A percentile compares a stretch with the other conserved stretches of the same genome.
Conservation (phyloP, 2,329 filamentous ascomycete genomes). For the Penicillium polonicum region DNA sequence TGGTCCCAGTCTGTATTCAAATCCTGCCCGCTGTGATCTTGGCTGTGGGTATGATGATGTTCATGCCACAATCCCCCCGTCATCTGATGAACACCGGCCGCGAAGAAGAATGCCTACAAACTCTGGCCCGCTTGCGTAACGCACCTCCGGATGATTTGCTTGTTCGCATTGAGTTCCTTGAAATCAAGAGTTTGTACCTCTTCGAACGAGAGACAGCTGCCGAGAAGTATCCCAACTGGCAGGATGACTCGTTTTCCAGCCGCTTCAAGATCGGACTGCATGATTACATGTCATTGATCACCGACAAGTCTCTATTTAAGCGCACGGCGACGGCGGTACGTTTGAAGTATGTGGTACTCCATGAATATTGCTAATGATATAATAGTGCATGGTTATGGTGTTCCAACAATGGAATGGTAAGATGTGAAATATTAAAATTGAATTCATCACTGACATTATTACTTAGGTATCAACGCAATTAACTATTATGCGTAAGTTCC, state of each 20-base stretch:
- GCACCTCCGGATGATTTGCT: slow-evolving; percentile 64
- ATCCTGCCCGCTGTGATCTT: slow-evolving; percentile 66
- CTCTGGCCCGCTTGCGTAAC: slow-evolving; percentile 64
- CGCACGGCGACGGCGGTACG: slow-evolving; percentile 41
- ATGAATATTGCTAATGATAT: slow-evolving; percentile 63
- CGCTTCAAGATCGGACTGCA: slow-evolving; percentile 62
- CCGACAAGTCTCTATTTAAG: slow-evolving; percentile 38
- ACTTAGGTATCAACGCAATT: slow-evolving; percentile 43
- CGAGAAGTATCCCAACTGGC: slow-evolving; percentile 65
- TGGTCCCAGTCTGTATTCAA: slow-evolving; percentile 70
- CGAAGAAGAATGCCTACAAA: slow-evolving; percentile 64
- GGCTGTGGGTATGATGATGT: slow-evolving; percentile 64
- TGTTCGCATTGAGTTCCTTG: slow-evolving; percentile 71
- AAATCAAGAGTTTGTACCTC: slow-evolving; percentile 72
- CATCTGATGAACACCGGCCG: slow-evolving; percentile 69
- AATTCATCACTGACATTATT: background rate
- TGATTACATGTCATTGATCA: slow-evolving; percentile 34
- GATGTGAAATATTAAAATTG: background rate
- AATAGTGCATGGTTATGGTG: slow-evolving; percentile 48
- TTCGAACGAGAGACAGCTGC: slow-evolving; percentile 70
- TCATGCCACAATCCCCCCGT: slow-evolving; percentile 75
- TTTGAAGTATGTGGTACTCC: slow-evolving; percentile 21
- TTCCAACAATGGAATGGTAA: slow-evolving; percentile 51
- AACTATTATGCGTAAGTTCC: slow-evolving; percentile 40
- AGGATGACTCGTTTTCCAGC: slow-evolving; percentile 61